Evolutionary conservation across 208 protist genomes (phyloP).

Genomic region (Crithidia bombi): DNA sequence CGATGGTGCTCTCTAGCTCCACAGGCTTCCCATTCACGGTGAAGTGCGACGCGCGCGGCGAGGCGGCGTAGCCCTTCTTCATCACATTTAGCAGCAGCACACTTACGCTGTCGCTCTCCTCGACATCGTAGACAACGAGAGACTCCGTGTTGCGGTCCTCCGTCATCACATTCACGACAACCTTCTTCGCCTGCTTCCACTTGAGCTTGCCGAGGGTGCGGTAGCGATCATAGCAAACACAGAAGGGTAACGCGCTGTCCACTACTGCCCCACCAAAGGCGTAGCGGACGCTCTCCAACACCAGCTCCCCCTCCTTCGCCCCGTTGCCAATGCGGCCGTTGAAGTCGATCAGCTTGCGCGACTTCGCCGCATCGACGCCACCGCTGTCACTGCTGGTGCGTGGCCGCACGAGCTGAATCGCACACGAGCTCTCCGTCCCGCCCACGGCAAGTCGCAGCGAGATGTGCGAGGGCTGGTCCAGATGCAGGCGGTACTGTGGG

Average conservation of each 20-base stretch:
- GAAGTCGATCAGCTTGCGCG: conserved; percentile 33
- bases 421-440: conserved; percentile 40
- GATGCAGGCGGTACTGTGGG: conserved; percentile 71
- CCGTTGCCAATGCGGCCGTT: conserved; percentile 50
- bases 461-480: conserved; percentile 60
- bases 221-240: conserved; percentile 58
- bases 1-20: conserved; percentile 22
- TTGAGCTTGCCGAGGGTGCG: conserved; percentile 48
- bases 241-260: conserved; percentile 70
- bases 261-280: conserved; percentile 59
- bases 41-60: conserved; percentile 25
- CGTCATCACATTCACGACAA: conserved; percentile 32
- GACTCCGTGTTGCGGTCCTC: conserved; percentile 16
- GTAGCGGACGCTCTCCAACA: conserved; percentile 65
- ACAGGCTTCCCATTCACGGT: conserved; percentile 24
- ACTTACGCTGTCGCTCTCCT: conserved; percentile 41
- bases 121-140: conserved; percentile 44
- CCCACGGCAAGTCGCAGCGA: conserved; percentile 57
- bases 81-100: conserved; percentile 48
- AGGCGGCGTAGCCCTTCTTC: conserved; percentile 44
- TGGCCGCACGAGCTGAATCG: conserved; percentile 43
- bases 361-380: neutral
- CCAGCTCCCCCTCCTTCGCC: conserved; percentile 44
- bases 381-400: conserved; percentile 26
- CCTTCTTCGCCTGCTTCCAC: conserved; percentile 43